phyloP scores from a whole-genome alignment of 1,139 yeast genomes.

The Trichomonascaceae sp. region DNA sequence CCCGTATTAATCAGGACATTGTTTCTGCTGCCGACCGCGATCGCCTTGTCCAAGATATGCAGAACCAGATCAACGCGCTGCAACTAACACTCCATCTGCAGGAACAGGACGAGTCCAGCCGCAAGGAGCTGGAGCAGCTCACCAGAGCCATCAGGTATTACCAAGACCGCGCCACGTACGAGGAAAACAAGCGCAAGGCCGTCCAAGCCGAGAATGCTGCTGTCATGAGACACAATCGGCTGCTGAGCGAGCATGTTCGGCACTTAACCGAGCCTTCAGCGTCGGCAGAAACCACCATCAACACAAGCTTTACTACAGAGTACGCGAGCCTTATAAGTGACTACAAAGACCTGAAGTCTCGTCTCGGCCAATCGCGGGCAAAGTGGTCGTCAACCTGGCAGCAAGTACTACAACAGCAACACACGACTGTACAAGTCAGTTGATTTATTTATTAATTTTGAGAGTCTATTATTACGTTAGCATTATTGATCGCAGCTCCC shows the following conservation, averaged over 20 bases:
- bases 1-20: conserved; percentile 36
- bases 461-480: too few relatives aligned
- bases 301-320: conserved; percentile 1
- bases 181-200: conserved; percentile 25
- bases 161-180: conserved; percentile 30
- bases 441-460: too few relatives aligned
- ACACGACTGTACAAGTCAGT: too few relatives aligned
- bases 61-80: conserved; percentile 27
- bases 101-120: conserved; percentile 18
- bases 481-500: too few relatives aligned
- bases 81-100: conserved; percentile 21
- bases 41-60: conserved; percentile 29
- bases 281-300: too few relatives aligned
- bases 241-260: conserved; percentile 22
- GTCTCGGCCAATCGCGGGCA: too few relatives aligned
- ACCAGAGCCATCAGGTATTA: conserved; percentile 28
- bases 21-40: conserved; percentile 28
- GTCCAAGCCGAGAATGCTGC: conserved; percentile 23
- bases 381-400: too few relatives aligned
- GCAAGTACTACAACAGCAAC: too few relatives aligned
- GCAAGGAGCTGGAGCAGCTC: conserved; percentile 23
- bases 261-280: conserved; percentile 24
- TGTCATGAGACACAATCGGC: conserved; percentile 21
- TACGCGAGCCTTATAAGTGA: not conserved
- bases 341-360: too few relatives aligned